Evolutionary conservation across 257 asterid genomes (phyloP), one percentile per base, ranked within the genome.

Genomic region (Plantago major): DNA sequence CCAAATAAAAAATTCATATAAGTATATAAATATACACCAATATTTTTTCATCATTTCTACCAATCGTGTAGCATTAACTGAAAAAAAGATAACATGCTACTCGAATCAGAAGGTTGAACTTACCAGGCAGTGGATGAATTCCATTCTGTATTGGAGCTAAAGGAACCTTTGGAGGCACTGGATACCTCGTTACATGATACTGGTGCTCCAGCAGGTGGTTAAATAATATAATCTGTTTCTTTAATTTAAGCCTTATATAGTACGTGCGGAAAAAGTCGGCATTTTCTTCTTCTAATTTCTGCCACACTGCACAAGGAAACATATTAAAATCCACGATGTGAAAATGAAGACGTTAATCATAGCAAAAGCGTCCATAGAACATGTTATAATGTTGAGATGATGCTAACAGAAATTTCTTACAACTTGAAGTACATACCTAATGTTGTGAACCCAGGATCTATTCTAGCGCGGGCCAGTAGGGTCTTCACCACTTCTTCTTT

Each of bases 371-470:
- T 18, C 64, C 16, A 30, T 42, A 19, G n/a, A 30, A 22, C 26
- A 22, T 19, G 26, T 16, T 7, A 44, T 3, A 7, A 44, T 43
- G 8, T 43, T 2, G 11, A 2, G 47, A 17, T 6, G 22, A 28
- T 11, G 11, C 40, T 10, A 16, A 40, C 19, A 49, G n/a, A 59
- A 9, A 9, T 28, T 57, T 54, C 46, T 48, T 43, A 17, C 33
- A 43, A 45, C 53, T 55, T 50, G 48, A 44, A 63, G 26, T 48
- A 69, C 79, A 26, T 75, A 86, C 95, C 95, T 56, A 86, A 66
- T 46, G 86, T 79, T 49, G 95, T 86, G 80, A 83, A 86, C 19
- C 83, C 83, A 50, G 94, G 91, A 81, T 83, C 91, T 55, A 86
- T 79, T 73, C 83, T 81, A 65, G 89, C 95, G 11, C 86, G 89